phyloP scores from a whole-genome alignment of 306 rosid genomes.

The Echinosophora koreensis region DNA sequence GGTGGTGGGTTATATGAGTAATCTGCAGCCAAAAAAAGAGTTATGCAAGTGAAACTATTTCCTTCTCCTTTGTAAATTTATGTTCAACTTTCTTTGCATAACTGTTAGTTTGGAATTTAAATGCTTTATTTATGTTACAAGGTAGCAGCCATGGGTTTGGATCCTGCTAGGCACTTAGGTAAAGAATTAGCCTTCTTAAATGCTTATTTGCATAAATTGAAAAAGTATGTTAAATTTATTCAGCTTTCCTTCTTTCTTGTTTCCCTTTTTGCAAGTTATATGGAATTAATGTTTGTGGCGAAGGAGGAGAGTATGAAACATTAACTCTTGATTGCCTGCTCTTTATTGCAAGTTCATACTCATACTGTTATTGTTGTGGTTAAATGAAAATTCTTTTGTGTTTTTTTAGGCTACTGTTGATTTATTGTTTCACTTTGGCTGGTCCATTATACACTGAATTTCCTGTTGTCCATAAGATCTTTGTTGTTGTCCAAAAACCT shows the following conservation, averaged over 20 bases:
- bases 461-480: slow-evolving; percentile 21
- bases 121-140: slow-evolving; percentile 53
- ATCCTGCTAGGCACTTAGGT: slow-evolving; percentile 93
- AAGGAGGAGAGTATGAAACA: slow-evolving; percentile 98
- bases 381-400: neutral
- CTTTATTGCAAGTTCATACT: slow-evolving; percentile 80
- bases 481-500: slow-evolving; percentile 11
- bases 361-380: slow-evolving; percentile 20
- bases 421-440: slow-evolving; percentile 17
- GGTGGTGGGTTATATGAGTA: too few species aligned
- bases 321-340: slow-evolving; percentile 96
- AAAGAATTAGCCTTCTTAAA: slow-evolving; percentile 75
- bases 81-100: slow-evolving; percentile 40
- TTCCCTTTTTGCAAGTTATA: slow-evolving; percentile 63
- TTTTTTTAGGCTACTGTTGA: slow-evolving; percentile 26
- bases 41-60: slow-evolving; percentile 43
- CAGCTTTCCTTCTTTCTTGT: slow-evolving; percentile 31
- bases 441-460: slow-evolving; percentile 8
- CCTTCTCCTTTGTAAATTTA: slow-evolving; percentile 24
- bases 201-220: slow-evolving; percentile 84
- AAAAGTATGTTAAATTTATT: slow-evolving; percentile 67
- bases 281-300: slow-evolving; percentile 95
- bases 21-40: too few species aligned
- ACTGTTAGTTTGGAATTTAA: slow-evolving; percentile 40
- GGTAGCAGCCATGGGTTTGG: slow-evolving; percentile 99